Evolutionary conservation across 306 rosid genomes (phyloP).

Genomic region (Cucurbita pepo): DNA sequence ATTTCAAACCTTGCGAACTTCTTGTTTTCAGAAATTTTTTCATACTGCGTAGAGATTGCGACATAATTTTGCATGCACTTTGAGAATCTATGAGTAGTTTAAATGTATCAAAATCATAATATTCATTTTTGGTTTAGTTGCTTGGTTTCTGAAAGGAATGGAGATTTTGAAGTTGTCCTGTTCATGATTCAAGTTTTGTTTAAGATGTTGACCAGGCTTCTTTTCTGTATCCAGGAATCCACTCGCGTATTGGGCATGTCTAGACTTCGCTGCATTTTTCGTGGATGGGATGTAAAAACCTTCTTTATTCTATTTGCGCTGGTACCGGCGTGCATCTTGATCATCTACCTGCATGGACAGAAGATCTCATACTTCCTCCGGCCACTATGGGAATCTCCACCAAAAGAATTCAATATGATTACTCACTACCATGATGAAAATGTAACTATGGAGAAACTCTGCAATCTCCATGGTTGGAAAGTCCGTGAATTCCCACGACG

Average conservation of each 20-base stretch:
- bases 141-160: not conserved
- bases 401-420: slow-evolving; percentile 62
- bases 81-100: not conserved
- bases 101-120: not conserved
- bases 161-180: not conserved
- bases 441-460: slow-evolving; percentile 74
- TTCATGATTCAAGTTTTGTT: not conserved
- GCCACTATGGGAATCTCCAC: slow-evolving; percentile 92
- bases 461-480: slow-evolving; percentile 96
- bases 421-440: slow-evolving; percentile 88
- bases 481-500: slow-evolving; percentile 84
- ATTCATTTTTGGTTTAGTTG: not conserved
- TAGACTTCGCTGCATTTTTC: slow-evolving; percentile 80
- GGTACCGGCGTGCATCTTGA: slow-evolving; percentile 53
- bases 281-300: slow-evolving; percentile 74
- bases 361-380: slow-evolving; percentile 94
- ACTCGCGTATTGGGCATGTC: slow-evolving; percentile 58
- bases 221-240: slow-evolving; percentile 52
- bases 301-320: slow-evolving; percentile 56
- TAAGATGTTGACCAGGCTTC: slow-evolving; percentile 1
- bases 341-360: slow-evolving; percentile 79
- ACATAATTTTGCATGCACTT: not conserved
- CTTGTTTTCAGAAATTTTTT: not conserved
- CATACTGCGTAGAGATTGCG: not conserved
- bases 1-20: not conserved